A percentile compares a stretch with the other conserved stretches of the same genome.
These are phyloP conservation scores for Ambrosiella xylebori DNA, from an alignment of 2,329 filamentous ascomycete genomes.

Conservation along the genomic window DNA sequence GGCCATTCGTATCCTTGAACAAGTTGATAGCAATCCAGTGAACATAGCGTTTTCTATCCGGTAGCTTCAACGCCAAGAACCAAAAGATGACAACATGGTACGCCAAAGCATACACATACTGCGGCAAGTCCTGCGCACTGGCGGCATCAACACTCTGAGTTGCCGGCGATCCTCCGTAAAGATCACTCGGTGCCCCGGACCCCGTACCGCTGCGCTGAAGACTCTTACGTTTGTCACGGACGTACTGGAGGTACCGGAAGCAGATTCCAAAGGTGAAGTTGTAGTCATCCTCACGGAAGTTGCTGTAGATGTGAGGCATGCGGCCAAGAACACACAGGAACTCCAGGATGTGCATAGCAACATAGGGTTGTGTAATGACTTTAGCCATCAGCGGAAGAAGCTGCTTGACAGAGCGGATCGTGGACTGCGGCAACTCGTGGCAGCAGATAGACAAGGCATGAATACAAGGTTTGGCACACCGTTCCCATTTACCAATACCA, in stretches of 20 bases:
- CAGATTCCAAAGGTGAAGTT: conserved; percentile 90
- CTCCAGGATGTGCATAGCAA: conserved; percentile 88
- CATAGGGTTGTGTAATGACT: conserved; percentile 82
- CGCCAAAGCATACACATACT: conserved; percentile 84
- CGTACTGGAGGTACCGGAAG: conserved; percentile 81
- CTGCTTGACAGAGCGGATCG: conserved; percentile 67
- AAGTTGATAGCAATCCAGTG: conserved; percentile 81
- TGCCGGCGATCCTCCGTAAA: not conserved
- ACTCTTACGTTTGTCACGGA: conserved; percentile 46
- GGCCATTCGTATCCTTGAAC: conserved; percentile 59
- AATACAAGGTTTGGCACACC: conserved; percentile 81
- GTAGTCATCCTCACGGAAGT: conserved; percentile 82
- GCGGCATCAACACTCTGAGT: conserved; percentile 12
- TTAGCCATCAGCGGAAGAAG: conserved; percentile 88
- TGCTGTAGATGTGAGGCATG: conserved; percentile 67
- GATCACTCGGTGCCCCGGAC: not conserved
- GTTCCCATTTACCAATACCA: conserved; percentile 69
- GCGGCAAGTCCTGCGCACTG: conserved; percentile 56
- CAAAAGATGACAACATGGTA: conserved; percentile 95
- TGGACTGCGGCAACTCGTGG: conserved; percentile 77
- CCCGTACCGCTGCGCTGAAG: conserved; percentile 25
- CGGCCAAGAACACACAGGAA: conserved; percentile 83
- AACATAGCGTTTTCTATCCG: conserved; percentile 69
- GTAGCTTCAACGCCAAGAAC: conserved; percentile 79
- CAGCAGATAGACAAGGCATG: conserved; percentile 90